Percentiles rank a stretch among this genome's conserved stretches.
phyloP scores from a whole-genome alignment of 306 rosid genomes.

The Rosa multiflora region DNA sequence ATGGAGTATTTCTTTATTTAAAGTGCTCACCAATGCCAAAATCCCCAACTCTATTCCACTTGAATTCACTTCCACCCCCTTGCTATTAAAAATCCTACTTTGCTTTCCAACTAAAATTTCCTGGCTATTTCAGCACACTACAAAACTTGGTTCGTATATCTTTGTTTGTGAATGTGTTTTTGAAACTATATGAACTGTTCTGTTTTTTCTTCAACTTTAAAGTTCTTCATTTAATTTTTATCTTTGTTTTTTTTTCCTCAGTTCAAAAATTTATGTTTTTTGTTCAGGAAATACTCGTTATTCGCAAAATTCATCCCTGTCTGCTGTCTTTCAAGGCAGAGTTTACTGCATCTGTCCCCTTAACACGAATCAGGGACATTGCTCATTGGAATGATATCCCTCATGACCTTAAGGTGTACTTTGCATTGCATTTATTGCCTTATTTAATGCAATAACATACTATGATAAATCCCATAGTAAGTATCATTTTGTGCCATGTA shows the following conservation, averaged over 20 bases:
- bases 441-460: background rate
- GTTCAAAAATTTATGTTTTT: conserved; percentile 24
- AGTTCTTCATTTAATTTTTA: background rate
- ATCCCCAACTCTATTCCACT: background rate
- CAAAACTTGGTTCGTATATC: background rate
- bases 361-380: conserved; percentile 95
- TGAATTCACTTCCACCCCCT: background rate
- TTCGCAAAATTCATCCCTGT: conserved; percentile 92
- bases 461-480: background rate
- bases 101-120: background rate
- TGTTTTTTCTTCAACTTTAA: background rate
- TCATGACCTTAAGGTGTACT: conserved; percentile 81
- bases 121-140: background rate
- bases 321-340: conserved; percentile 98
- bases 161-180: background rate
- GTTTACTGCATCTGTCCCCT: conserved; percentile 96
- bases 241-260: conserved; percentile 10
- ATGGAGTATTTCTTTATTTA: background rate
- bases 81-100: background rate
- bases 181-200: background rate
- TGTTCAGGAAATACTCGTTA: conserved; percentile 72
- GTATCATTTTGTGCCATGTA: background rate
- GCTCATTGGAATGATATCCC: conserved; percentile 98
- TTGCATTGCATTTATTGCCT: conserved; percentile 5
- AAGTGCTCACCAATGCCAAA: background rate